Conservation (phyloP, 495 filamentous ascomycete species). For the Penicillium tannophilum region DNA sequence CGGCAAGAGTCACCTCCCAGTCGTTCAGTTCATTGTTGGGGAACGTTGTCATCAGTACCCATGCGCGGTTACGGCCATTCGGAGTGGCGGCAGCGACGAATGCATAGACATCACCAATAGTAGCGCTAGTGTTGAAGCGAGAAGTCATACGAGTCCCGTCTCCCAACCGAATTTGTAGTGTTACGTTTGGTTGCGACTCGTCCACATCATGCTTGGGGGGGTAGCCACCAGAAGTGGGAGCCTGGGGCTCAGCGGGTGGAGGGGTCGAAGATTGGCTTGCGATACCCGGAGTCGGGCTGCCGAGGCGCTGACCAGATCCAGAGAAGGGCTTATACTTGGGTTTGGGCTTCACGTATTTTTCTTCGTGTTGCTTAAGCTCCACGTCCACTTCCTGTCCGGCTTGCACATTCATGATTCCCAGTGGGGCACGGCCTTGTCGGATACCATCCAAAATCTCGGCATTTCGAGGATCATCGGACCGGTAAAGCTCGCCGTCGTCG, state of each 20-base stretch:
- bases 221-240: conserved; percentile 24
- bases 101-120: conserved; percentile 84
- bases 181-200: conserved; percentile 73
- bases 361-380: conserved; percentile 80
- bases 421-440: conserved; percentile 79
- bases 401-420: conserved; percentile 85
- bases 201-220: conserved; percentile 61
- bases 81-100: conserved; percentile 75
- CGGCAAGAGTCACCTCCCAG: conserved; percentile 65
- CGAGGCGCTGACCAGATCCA: conserved; percentile 82
- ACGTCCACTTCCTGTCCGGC: conserved; percentile 88
- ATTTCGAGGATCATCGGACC: conserved; percentile 87
- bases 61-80: conserved; percentile 58
- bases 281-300: conserved; percentile 81
- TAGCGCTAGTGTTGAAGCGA: conserved; percentile 90
- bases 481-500: conserved; percentile 88
- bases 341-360: conserved; percentile 80
- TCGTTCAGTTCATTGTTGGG: conserved; percentile 92
- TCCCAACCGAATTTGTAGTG: conserved; percentile 84
- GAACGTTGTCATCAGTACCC: conserved; percentile 92
- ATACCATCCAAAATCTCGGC: conserved; percentile 81
- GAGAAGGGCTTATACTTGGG: conserved; percentile 85
- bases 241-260: conserved; percentile 35
- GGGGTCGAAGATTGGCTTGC: conserved; percentile 41
- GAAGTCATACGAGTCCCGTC: conserved; percentile 85